Evolutionary conservation across 306 rosid genomes (phyloP), one percentile per base, ranked within the genome.

Genomic region (Spatholobus suberectus): DNA sequence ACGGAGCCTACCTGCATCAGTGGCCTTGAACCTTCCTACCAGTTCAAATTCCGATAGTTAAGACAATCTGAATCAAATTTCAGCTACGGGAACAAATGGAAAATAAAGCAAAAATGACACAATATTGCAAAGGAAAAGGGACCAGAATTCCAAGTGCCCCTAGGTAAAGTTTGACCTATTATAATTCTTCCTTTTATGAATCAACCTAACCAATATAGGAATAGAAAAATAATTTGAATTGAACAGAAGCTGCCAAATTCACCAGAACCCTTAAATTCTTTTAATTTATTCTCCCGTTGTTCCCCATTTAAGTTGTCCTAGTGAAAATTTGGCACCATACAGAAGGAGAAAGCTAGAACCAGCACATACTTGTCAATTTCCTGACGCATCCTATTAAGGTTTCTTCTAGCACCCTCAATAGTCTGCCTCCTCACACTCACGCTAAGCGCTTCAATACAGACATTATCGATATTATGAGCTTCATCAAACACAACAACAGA

Each of bases 21-120:
- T 92, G 89, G 94, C 96, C 98, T 90, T 92, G 92, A 95, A 90
- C 98, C 99, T 95, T 90, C 97, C 97, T 92, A 95, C 90, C 97
- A 91, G 86, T 81, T 87, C 92, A 92, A 90, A 90, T 75, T 87
- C 92, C 90, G 85, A 90, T 75, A 85, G 83, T 86, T 67, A 88
- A 78, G 70, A 84, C 79, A 79, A 78, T 86, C 80, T 62, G 24
- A 72, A 81, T 90, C 81, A 90, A 87, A 89, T 55, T 80, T 62
- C 51, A 38, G 78, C 66, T 32, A 23, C 49, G 75, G 85, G 41
- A 38, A 67, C 65, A 62, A 20, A 66, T 14, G 72, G 54, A 81
- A 72, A 86, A 26, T 73, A 49, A 21, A 73, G 55, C 20, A 81
- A 61, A 5, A 54, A 38, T 72, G 74, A 27, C 63, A 75, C 46